Percentiles rank a stretch among this genome's conserved stretches.
These are phyloP conservation scores for Trichocladium uniseriatum DNA, from an alignment of 495 filamentous ascomycete species.

Conservation along the genomic window DNA sequence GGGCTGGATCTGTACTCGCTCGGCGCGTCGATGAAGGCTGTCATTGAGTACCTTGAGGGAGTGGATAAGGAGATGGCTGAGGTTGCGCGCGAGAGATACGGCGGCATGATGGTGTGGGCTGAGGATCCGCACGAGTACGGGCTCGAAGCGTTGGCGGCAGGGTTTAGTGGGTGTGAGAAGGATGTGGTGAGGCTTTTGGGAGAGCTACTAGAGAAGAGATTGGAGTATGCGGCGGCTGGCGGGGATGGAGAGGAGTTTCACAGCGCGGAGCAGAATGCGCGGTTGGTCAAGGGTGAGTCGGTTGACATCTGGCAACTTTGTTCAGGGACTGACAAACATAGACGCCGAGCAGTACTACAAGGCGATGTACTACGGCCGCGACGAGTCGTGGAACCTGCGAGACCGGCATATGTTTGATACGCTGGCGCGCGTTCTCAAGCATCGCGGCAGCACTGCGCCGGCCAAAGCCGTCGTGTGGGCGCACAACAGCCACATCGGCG, in stretches of 20 bases:
- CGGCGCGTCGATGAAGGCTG: slow-evolving; percentile 41
- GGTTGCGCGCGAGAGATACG: slow-evolving; percentile 38
- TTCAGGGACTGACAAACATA: neutral
- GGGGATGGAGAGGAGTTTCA: slow-evolving; percentile 45
- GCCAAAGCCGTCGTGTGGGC: slow-evolving; percentile 51
- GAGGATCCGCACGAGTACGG: slow-evolving; percentile 48
- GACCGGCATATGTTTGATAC: slow-evolving; percentile 53
- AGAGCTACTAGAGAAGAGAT: slow-evolving; percentile 35
- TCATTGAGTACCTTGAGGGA: slow-evolving; percentile 45
- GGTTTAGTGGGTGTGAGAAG: slow-evolving; percentile 40
- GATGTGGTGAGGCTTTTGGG: slow-evolving; percentile 40
- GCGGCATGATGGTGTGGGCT: slow-evolving; percentile 41
- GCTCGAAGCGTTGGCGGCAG: slow-evolving; percentile 34
- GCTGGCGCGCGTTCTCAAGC: slow-evolving; percentile 37
- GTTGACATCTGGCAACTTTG: neutral
- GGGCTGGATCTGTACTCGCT: slow-evolving; percentile 50
- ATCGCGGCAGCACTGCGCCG: slow-evolving; percentile 25
- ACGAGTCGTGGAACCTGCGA: slow-evolving; percentile 48
- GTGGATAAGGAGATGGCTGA: slow-evolving; percentile 41
- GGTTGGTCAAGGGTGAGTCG: slow-evolving; percentile 35
- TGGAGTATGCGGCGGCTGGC: slow-evolving; percentile 33
- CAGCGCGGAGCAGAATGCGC: slow-evolving; percentile 47
- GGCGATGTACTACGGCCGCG: slow-evolving; percentile 49
- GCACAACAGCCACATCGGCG: slow-evolving; percentile 53
- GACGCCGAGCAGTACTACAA: slow-evolving; percentile 52